Evolutionary conservation across 2,329 filamentous ascomycete genomes (phyloP), one percentile per base, ranked within the genome.

Genomic region (Fusarium praegraminearum): DNA sequence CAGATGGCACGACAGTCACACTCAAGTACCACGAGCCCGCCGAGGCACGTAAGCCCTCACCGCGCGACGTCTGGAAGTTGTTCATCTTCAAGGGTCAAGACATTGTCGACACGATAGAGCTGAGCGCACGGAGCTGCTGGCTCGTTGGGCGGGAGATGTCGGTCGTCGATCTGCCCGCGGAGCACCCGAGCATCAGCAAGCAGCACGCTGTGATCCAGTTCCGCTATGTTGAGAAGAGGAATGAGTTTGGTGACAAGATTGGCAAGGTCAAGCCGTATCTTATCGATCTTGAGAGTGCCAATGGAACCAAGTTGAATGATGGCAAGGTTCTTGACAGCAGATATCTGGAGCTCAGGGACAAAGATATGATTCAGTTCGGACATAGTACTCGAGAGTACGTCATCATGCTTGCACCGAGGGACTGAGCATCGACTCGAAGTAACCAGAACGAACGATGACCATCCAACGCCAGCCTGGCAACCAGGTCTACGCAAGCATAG

Each of bases 121-220:
- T 99, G 50, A 86, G 87, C 61, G 81, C 85, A 58, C 89, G 93
- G 64, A 97, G 91, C 76, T 97, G 93, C 82, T 99, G 96, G 96
- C 83, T 99, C 26, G 83, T 98, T 11, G 96, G 96, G 1, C 86
- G 94, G 47, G 94, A 98, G 73, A 79, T 86, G 55, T 83, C 90
- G 7, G 91, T 99, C 5, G 93, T 93, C 3, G 96, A 99, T 77
- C 84, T 97, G 60, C 83, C 89, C 3, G 88, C 97, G 10, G 93
- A 97, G 76, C 95, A 99, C 77, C 94, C 94, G 1, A 98, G 93
- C 79, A 90, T 94, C 75, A 97, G 93, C 78, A 97, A 97, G 80
- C 96, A 99, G 80, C 96, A 99, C 79, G 95, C 95, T 1, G 96
- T 94, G 11, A 87, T 99, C 44, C 96, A 99, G 78, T 99, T 99